phyloP scores from a whole-genome alignment of 148 eudicot genomes.

The Diospyros lotus region DNA sequence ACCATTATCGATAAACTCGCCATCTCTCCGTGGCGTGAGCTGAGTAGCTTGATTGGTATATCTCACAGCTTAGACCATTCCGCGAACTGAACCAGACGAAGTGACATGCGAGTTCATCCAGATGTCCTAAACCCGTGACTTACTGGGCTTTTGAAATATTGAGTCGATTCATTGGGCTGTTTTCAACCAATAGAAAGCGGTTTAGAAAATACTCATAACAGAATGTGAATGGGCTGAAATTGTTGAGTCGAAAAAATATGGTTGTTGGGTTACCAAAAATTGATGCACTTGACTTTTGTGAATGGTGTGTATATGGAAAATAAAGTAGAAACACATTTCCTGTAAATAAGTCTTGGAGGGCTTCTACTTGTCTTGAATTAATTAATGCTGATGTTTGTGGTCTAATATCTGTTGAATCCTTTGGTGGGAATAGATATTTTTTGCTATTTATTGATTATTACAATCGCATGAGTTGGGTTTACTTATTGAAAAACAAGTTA shows the following conservation, averaged over 20 bases:
- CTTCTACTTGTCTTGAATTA: background rate
- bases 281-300: background rate
- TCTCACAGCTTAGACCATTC: too few relatives aligned
- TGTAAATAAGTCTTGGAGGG: background rate
- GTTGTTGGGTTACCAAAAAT: background rate
- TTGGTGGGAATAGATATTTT: background rate
- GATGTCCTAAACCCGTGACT: too few relatives aligned
- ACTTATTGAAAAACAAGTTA: background rate
- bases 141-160: too few relatives aligned
- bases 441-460: too few relatives aligned
- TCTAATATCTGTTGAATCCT: background rate
- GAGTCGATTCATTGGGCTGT: too few relatives aligned
- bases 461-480: background rate
- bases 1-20: too few relatives aligned
- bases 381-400: background rate
- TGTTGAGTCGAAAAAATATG: constrained; percentile 11
- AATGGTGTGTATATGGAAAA: background rate
- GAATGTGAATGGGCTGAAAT: constrained; percentile 13
- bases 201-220: too few relatives aligned
- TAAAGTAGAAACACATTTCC: constrained; percentile 2
- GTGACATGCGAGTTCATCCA: too few relatives aligned
- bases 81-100: too few relatives aligned
- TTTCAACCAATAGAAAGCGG: too few relatives aligned
- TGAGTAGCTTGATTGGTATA: too few relatives aligned
- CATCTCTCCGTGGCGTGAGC: too few relatives aligned